Conservation (phyloP, 495 filamentous ascomycete species). For the Xylona heveae region DNA sequence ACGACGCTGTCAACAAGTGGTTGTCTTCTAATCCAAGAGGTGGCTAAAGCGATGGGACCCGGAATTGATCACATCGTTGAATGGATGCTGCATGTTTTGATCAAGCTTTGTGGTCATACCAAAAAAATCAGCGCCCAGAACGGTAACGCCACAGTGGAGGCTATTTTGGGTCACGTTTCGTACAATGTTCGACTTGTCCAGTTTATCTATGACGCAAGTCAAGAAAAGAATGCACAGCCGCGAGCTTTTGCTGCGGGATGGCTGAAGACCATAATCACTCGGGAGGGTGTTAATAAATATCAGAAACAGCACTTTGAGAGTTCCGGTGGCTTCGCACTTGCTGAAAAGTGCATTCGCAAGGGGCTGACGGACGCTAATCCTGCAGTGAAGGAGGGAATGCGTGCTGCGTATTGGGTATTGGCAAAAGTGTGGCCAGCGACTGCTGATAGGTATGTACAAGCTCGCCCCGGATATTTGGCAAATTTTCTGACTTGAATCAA, state of each 20-base stretch:
- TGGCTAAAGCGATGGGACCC: constrained; percentile 53
- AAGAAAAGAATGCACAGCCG: constrained; percentile 82
- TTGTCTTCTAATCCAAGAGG: constrained; percentile 66
- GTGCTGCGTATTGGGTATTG: constrained; percentile 71
- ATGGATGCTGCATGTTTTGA: constrained; percentile 66
- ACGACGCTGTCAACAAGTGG: constrained; percentile 78
- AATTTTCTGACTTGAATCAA: constrained; percentile 11
- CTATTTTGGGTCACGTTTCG: constrained; percentile 52
- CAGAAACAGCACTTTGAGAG: constrained; percentile 71
- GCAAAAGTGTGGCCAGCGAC: constrained; percentile 50
- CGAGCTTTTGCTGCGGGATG: constrained; percentile 61
- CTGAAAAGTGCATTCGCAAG: constrained; percentile 77
- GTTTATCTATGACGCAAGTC: constrained; percentile 54
- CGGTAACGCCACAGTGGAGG: constrained; percentile 54
- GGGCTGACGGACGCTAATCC: constrained; percentile 74
- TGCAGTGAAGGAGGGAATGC: constrained; percentile 62
- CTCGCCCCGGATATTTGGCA: background rate
- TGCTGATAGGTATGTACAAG: constrained; percentile 40
- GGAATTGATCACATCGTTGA: constrained; percentile 79
- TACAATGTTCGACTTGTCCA: constrained; percentile 64
- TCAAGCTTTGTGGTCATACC: constrained; percentile 68
- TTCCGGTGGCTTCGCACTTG: constrained; percentile 52
- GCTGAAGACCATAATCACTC: constrained; percentile 56
- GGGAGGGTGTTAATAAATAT: background rate
- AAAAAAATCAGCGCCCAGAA: constrained; percentile 78